Base-by-base conservation (phyloP, 495 filamentous ascomycete genomes). In the Lineolata rhizophorae region DNA sequence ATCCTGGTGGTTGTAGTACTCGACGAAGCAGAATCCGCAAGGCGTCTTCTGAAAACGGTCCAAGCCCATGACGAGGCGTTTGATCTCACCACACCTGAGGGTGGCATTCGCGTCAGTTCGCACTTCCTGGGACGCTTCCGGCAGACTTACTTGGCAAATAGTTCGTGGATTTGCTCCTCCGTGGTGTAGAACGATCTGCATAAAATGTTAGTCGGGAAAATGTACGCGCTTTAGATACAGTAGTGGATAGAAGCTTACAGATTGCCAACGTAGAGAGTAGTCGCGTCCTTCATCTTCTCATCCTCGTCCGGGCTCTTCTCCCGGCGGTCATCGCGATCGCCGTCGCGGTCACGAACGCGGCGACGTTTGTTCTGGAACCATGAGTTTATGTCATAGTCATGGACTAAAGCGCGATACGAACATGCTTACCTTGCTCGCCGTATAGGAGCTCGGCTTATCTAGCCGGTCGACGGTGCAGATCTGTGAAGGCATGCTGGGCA, bases 21-120 rank as follows among this genome's bases (percentile, higher is more conserved):
- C 87, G 44, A 97, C 87, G 47, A 97, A 97, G 58, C 87, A 97
- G 58, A 97, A 97, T 8, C 87, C 87, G 54, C 87, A 97, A 3
- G 87, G 87, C 11, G 87, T 97, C 56, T 97, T 97, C 55, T 74
- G 77, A 59, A 83, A 87, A 12, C 87, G 73, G 48, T 97, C 90
- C 15, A 97, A 65, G 27, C 87, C 87, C 87, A 97, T 97, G n/a
- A 97, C 75, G 16, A 97, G 65, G 21, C 87, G 74, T 54, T 94
- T 95, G 50, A 97, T 85, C 58, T 94, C 85, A 36, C 87, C 87
- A 50, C 81, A 92, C 52, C 70, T 76, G 30, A 12, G 34, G n/a
- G n/a, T n/a, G n/a, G n/a, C n/a, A n/a, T n/a, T n/a, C n/a, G n/a
- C n/a, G n/a, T n/a, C n/a, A n/a, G n/a, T n/a, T n/a, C n/a, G n/a